phyloP scores from a whole-genome alignment of 2,329 filamentous ascomycete genomes.

The Xylariales sp. region DNA sequence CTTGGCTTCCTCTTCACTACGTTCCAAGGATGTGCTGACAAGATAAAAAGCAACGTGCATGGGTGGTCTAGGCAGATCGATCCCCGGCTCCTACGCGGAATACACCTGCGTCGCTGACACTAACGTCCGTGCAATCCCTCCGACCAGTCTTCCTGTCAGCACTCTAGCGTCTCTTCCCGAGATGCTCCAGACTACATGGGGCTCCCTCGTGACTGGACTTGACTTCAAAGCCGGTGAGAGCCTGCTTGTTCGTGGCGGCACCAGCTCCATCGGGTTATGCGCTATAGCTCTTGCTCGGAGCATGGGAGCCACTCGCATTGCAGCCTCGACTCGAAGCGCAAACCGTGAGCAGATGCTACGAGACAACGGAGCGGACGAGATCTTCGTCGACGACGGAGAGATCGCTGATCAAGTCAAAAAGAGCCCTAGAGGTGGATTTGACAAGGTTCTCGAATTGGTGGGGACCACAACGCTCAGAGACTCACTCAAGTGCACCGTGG shows the following conservation, averaged over 20 bases:
- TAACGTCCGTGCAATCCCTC: slow-evolving; percentile 32
- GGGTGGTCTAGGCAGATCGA: slow-evolving; percentile 42
- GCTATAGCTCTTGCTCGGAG: slow-evolving; percentile 39
- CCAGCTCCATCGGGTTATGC: slow-evolving; percentile 41
- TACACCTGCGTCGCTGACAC: slow-evolving; percentile 37
- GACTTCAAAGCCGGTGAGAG: slow-evolving; percentile 33
- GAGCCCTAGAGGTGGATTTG: slow-evolving; percentile 26
- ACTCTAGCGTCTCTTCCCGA: slow-evolving; percentile 41
- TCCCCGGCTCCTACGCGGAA: slow-evolving; percentile 46
- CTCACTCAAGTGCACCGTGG: slow-evolving; percentile 34
- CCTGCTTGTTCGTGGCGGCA: slow-evolving; percentile 44
- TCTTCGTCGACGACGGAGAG: slow-evolving; percentile 38
- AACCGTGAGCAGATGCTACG: slow-evolving; percentile 31
- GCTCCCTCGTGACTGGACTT: slow-evolving; percentile 34
- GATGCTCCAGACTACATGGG: slow-evolving; percentile 47
- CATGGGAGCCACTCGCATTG: slow-evolving; percentile 31
- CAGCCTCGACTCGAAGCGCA: slow-evolving; percentile 33
- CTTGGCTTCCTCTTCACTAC: no score
- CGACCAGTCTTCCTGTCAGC: slow-evolving; percentile 22
- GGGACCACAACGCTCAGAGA: slow-evolving; percentile 37
- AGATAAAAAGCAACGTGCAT: slow-evolving; percentile 34
- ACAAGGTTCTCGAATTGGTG: slow-evolving; percentile 43
- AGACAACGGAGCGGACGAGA: slow-evolving; percentile 34
- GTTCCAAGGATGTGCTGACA: no score
- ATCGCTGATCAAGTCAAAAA: slow-evolving; percentile 30